Evolutionary conservation across 2,329 filamentous ascomycete genomes (phyloP), one percentile per base, ranked within the genome.

Genomic region (Colletotrichum limetticola): DNA sequence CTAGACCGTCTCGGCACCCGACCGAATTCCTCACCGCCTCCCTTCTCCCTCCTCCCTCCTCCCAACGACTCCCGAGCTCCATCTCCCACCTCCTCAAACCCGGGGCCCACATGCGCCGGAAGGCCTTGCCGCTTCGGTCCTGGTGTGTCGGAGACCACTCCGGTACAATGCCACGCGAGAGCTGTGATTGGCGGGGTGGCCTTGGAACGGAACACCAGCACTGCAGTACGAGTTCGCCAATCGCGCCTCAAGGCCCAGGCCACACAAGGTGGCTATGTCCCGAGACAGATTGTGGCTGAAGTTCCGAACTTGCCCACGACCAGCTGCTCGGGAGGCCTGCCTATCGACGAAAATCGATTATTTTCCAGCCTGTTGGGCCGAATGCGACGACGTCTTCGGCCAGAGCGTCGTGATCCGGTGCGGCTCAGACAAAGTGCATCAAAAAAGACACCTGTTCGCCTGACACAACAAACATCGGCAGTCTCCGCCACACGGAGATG

Each of bases 131-230:
- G 57, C 62, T 72, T 74, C 57, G 37, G 71, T 71, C 26, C 58
- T 74, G 68, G 71, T 66, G 68, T 19, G 68, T 74, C 67, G 68
- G 71, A 67, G 71, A 74, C 49, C 22, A n/a, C 61, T 74, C 68
- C 71, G 67, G 37, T 30, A 16, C n/a, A 28, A 53, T 19, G n/a
- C 6, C 30, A 28, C 46, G 57, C 57, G 61, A 59, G 52, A 28
- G 24, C 52, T 30, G 32, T 66, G 57, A 72, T 74, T 74, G 71
- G 71, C 53, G 49, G 58, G 49, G 16, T 11, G 6, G n/a, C 53
- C 57, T 55, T 53, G 62, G 42, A 66, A 57, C 57, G 37, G 53
- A 67, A 62, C 61, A 72, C 56, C 49, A 52, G 60, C 71, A 32
- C 42, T 9, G 19, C 30, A 46, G 57, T 60, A 64, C 67, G 58